Conservation (phyloP, 768 basidiomycete species). For the Lactifluus piperatus region DNA sequence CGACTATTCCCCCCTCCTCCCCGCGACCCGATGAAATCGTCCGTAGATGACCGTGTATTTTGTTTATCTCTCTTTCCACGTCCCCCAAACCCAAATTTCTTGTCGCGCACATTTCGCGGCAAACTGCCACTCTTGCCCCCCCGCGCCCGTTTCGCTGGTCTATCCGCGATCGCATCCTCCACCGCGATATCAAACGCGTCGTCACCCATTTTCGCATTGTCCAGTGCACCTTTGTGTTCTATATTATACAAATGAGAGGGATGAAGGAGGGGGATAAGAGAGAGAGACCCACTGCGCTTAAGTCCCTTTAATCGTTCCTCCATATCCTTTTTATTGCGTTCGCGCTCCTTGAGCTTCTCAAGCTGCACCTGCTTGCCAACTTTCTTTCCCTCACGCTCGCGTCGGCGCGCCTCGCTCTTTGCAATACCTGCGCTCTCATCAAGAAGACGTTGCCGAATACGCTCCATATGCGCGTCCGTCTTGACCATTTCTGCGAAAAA, state of each 20-base stretch:
- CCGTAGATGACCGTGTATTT: conserved; percentile 76
- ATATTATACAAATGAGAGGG: neutral
- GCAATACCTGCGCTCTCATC: conserved; percentile 87
- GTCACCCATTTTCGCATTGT: conserved; percentile 49
- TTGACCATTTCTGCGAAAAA: conserved; percentile 99
- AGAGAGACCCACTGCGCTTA: conserved; percentile 67
- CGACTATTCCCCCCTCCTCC: conserved; percentile 29
- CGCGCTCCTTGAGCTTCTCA: conserved; percentile 87
- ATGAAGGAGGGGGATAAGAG: neutral
- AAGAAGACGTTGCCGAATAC: conserved; percentile 81
- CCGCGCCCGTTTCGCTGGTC: conserved; percentile 50
- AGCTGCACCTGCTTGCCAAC: conserved; percentile 97
- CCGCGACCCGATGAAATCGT: conserved; percentile 46
- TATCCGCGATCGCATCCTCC: conserved; percentile 79
- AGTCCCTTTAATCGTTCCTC: conserved; percentile 77
- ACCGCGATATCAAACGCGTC: conserved; percentile 82
- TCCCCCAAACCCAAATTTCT: conserved; percentile 79
- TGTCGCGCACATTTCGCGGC: conserved; percentile 55
- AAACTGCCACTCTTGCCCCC: conserved; percentile 28
- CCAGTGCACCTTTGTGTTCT: conserved; percentile 83
- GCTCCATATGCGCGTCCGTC: conserved; percentile 94
- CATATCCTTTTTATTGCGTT: conserved; percentile 86
- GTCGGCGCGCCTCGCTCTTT: conserved; percentile 83
- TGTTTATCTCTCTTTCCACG: conserved; percentile 63
- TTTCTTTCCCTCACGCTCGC: conserved; percentile 93